Evolutionary conservation across 495 filamentous ascomycete species (phyloP).

Genomic region (Daldinia bambusicola): DNA sequence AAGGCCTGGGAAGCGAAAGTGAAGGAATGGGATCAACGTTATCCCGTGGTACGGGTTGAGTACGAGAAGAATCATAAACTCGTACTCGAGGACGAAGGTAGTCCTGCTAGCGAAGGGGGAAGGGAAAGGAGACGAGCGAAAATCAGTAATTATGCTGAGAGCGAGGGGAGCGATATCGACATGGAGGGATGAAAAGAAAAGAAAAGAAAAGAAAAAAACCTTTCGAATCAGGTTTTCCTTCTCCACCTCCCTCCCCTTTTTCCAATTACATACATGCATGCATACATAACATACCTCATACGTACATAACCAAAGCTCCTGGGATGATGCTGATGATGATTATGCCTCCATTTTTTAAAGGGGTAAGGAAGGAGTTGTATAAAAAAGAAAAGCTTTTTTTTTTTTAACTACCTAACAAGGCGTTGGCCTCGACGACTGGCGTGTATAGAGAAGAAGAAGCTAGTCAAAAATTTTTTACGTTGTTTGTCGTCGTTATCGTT

Average conservation of each 20-base stretch:
- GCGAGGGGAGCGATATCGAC: slow-evolving; percentile 46
- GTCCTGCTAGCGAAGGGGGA: slow-evolving; percentile 29
- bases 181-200: slow-evolving; percentile 14
- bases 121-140: slow-evolving; percentile 47
- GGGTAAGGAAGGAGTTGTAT: slow-evolving; percentile 11
- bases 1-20: slow-evolving; percentile 66
- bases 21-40: slow-evolving; percentile 76
- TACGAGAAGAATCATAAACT: slow-evolving; percentile 72
- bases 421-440: background rate
- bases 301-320: background rate
- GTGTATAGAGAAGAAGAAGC: slow-evolving; percentile 6
- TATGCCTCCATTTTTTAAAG: slow-evolving; percentile 9
- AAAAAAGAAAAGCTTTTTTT: slow-evolving; percentile 7
- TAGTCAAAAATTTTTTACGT: slow-evolving; percentile 2
- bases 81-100: slow-evolving; percentile 37
- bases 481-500: no score
- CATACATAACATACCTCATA: background rate
- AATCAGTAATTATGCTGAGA: slow-evolving; percentile 56
- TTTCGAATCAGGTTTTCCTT: no score
- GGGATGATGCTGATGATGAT: background rate
- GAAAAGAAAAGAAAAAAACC: no score
- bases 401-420: background rate
- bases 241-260: background rate
- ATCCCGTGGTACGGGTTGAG: slow-evolving; percentile 65
- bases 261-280: background rate